Evolutionary conservation across 164 flowering plant species (phyloP), one percentile per base, ranked within the genome.

Genomic region (Sedum album): DNA sequence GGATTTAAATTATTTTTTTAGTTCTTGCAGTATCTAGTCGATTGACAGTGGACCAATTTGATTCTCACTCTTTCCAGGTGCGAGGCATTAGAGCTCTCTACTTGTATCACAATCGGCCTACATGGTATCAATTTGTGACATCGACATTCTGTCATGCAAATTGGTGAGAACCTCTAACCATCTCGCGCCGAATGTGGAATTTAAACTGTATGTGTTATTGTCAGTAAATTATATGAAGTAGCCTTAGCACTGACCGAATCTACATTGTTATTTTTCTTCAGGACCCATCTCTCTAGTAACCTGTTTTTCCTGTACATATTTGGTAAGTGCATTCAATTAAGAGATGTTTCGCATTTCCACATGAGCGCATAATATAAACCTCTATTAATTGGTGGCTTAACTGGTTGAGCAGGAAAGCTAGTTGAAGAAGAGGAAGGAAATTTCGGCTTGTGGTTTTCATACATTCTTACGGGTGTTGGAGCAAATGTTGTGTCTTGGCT

Each of bases 391-490:
- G 1, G 61, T 41, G 7, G 15, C 7, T 7, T n/a, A 8, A 63
- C 55, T 10, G n/a, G 49, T 25, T 61, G 21, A 69, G 44, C 75
- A 93, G 98, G 98, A 71, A 93, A 91, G 78, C 96, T 93, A 49
- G 96, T 93, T 78, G 98, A 93, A 83, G 98, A 93, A 78, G 98
- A 93, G 79, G 98, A 91, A 80, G 98, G 98, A 63, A 89, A 79
- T 73, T 83, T 93, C 72, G 97, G 82, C 2, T 65, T 93, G 74
- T 93, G 97, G 98, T 75, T 85, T 49, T 93, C 93, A 63, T 93
- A 93, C 74, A 84, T 91, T 73, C 75, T 93, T 61, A 91, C 98
- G 0, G 98, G 96, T 23, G 95, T 87, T 69, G 98, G 97, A 60
- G 96, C 98, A 73, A 93, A 93, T 80, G 81, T 93, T 48, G 96